Evolutionary conservation across 805 yeast species (phyloP), one percentile per base, ranked within the genome.

Genomic region (Pichia cabralensis): DNA sequence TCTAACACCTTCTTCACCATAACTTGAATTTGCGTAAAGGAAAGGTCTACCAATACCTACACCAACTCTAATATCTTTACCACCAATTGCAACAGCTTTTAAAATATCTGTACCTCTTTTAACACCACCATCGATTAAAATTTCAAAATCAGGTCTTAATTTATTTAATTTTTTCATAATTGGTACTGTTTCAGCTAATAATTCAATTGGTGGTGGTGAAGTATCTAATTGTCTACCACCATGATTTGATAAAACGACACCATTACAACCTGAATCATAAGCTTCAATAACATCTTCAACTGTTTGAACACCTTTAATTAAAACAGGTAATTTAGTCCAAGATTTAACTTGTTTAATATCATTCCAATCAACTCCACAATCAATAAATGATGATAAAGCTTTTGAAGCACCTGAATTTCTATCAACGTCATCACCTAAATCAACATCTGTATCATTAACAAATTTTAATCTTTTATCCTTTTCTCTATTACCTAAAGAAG

Each of bases 211-310:
- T 0, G 94, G 74, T n/a, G 82, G 69, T 1, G 94, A 66, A 49
- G 73, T 81, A 56, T 85, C 96, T 37, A 85, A 61, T 56, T 84
- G 95, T 41, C 95, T 65, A 27, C 95, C 95, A 40, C 95, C 95
- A 58, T 84, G 95, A 52, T 84, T 85, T 2, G 94, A 82, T 33
- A 84, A 49, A 4, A 85, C 84, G n/a, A 84, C 78, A 27, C 88
- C 95, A 28, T 75, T 71, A 20, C 71, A 69, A 4, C 92, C 92
- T 46, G 68, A 58, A 43, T 81, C 79, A 6, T 74, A 74, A 0
- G 95, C 95, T 45, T 61, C 56, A 14, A 83, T 53, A 1, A 80
- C 86, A 51, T 85, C 95, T 42, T 81, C 89, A 27, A 72, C 74
- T 22, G 89, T 61, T 57, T 83, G 94, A n/a, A 85, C 77, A 38